Evolutionary conservation across 805 yeast species (phyloP).

Genomic region (Sugiyamaella valdiviana): DNA sequence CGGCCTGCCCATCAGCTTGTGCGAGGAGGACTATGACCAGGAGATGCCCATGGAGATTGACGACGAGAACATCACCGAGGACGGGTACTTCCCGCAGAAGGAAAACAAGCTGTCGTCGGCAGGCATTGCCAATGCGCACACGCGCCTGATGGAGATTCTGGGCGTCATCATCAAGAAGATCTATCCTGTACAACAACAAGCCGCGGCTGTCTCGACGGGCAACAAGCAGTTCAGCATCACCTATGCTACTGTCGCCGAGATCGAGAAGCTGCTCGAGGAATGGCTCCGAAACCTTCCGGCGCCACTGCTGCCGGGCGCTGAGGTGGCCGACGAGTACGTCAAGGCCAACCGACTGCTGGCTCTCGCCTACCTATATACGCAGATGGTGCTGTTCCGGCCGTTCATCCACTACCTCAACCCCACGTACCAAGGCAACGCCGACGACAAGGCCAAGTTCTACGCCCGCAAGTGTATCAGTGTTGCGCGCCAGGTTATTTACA

Average conservation of each 20-base stretch:
- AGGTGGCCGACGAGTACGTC: constrained; percentile 58
- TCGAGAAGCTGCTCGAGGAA: constrained; percentile 60
- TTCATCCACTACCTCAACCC: constrained; percentile 78
- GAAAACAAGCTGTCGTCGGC: constrained; percentile 58
- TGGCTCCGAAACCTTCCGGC: constrained; percentile 70
- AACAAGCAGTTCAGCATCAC: constrained; percentile 13
- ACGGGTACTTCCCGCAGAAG: constrained; percentile 43
- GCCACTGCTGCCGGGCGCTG: constrained; percentile 64
- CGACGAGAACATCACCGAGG: constrained; percentile 74
- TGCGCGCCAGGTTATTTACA: constrained; percentile 71
- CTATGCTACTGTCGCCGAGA: constrained; percentile 42
- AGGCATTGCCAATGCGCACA: constrained; percentile 81
- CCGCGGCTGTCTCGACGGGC: constrained; percentile 1
- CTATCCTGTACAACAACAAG: constrained; percentile 50
- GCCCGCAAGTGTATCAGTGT: constrained; percentile 81
- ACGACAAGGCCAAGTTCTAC: constrained; percentile 58
- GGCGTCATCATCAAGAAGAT: constrained; percentile 64
- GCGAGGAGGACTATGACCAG: constrained; percentile 79
- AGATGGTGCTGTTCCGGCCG: constrained; percentile 77
- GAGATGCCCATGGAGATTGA: constrained; percentile 78
- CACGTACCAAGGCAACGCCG: constrained; percentile 34
- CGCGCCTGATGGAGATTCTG: constrained; percentile 63
- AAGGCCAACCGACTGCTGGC: constrained; percentile 65
- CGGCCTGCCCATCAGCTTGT: constrained; percentile 74
- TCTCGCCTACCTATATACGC: constrained; percentile 48